Evolutionary conservation across 805 yeast genomes (phyloP).

Genomic region (Ogataea philodendri): DNA sequence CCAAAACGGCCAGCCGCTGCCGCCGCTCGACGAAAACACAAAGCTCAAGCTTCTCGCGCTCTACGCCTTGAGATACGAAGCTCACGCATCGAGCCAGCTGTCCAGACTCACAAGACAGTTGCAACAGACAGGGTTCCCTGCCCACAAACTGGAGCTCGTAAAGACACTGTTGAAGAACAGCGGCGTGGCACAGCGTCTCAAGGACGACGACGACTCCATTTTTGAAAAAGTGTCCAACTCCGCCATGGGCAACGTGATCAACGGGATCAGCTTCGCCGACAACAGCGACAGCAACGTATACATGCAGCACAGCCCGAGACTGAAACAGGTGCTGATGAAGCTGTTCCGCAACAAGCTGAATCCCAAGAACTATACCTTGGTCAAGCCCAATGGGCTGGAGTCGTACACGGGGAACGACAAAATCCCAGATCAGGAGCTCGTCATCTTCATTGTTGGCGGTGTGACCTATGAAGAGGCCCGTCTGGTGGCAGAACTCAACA

Average conservation of each 20-base stretch:
- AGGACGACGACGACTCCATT: constrained; percentile 34
- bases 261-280: constrained; percentile 35
- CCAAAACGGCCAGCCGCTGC: constrained; percentile 20
- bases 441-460: constrained; percentile 80
- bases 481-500: constrained; percentile 68
- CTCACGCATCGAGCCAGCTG: constrained; percentile 44
- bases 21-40: constrained; percentile 46
- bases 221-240: constrained; percentile 27
- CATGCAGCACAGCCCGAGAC: constrained; percentile 86
- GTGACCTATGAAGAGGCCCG: constrained; percentile 91
- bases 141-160: constrained; percentile 41
- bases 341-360: constrained; percentile 42
- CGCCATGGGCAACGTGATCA: constrained; percentile 27
- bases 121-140: constrained; percentile 35
- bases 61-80: constrained; percentile 71
- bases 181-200: constrained; percentile 43
- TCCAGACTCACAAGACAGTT: constrained; percentile 38
- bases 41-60: constrained; percentile 73
- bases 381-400: constrained; percentile 21
- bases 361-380: constrained; percentile 17
- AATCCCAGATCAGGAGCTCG: constrained; percentile 58
- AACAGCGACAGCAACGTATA: constrained; percentile 62
- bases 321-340: constrained; percentile 47
- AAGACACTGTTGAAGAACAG: constrained; percentile 45
- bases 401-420: constrained; percentile 16